Evolutionary conservation across 306 rosid species (phyloP), one percentile per base, ranked within the genome.

Genomic region (Hippophae tibetana): DNA sequence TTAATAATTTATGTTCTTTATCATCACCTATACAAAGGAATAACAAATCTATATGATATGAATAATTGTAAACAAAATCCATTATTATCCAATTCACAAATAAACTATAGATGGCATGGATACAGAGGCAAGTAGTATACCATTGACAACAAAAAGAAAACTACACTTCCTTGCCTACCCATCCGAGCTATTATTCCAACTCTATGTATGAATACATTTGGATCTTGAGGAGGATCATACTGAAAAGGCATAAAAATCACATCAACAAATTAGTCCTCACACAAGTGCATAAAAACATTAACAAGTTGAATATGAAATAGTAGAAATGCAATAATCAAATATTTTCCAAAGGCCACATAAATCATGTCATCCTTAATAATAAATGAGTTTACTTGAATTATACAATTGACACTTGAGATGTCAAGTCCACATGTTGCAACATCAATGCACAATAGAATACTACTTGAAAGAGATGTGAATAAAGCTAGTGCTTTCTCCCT

Each of bases 381-480:
- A 57, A 73, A n/a, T 43, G 60, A 70, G 53, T 75, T 18, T 79
- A 92, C 98, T 96, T 88, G 98, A 67, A 92, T 78, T 67, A 92
- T 84, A 75, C 89, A 85, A 82, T 92, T 95, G 59, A 92, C 96
- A 38, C 92, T 96, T 7, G 96, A 89, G 67, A 92, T 92, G 79
- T 92, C 96, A 43, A 92, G 99, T 70, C 99, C 98, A 25, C 95
- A 95, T 6, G 96, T 93, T 26, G 98, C 98, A 80, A 92, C 93
- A 80, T 92, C 98, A 13, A 96, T 92, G 66, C 99, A 92, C 44
- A 87, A 75, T 74, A 92, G 99, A 67, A 88, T 7, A 14, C 96
- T 95, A 82, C 69, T 27, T 18, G 18, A 18, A 18, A 18, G 18
- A 18, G 18, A 18, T 18, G 18, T 18, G 18, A 18, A 18, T 18